phyloP scores from a whole-genome alignment of 78 protist species.

The Dictyostelium purpureum region DNA sequence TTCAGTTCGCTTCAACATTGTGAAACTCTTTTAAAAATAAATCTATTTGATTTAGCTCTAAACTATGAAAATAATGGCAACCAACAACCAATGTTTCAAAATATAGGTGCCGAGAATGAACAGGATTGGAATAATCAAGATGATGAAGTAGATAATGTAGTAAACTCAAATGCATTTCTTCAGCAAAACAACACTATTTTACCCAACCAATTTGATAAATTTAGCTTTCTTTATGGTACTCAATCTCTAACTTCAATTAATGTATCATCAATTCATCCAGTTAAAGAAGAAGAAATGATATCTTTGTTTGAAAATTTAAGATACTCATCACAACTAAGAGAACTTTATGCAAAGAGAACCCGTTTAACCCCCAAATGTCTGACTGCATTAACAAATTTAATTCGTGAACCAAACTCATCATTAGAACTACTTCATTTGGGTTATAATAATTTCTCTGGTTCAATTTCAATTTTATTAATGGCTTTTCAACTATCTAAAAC shows the following conservation, averaged over 20 bases:
- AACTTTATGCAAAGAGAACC: background rate
- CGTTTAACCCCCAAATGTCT: background rate
- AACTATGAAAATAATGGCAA: background rate
- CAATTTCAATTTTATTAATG: background rate
- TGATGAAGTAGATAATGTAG: background rate
- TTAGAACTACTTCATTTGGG: background rate
- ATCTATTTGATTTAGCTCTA: background rate
- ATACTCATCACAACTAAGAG: background rate
- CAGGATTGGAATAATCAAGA: background rate
- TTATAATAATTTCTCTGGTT: background rate
- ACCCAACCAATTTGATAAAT: background rate
- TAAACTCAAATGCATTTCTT: background rate
- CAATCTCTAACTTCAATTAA: background rate
- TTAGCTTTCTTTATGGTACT: constrained; percentile 2
- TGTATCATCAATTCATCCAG: background rate
- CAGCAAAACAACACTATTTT: background rate
- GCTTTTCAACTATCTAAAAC: background rate
- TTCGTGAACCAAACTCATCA: background rate
- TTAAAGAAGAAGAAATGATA: background rate
- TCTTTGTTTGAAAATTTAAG: background rate
- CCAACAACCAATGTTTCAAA: background rate
- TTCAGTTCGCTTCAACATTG: background rate
- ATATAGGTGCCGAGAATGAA: background rate
- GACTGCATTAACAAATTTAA: background rate
- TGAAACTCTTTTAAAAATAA: background rate